A percentile compares a stretch with the other conserved stretches of the same genome.
These are phyloP conservation scores for Trichoderma sp. DNA, from an alignment of 2,329 filamentous ascomycete genomes.

Conservation along the genomic window DNA sequence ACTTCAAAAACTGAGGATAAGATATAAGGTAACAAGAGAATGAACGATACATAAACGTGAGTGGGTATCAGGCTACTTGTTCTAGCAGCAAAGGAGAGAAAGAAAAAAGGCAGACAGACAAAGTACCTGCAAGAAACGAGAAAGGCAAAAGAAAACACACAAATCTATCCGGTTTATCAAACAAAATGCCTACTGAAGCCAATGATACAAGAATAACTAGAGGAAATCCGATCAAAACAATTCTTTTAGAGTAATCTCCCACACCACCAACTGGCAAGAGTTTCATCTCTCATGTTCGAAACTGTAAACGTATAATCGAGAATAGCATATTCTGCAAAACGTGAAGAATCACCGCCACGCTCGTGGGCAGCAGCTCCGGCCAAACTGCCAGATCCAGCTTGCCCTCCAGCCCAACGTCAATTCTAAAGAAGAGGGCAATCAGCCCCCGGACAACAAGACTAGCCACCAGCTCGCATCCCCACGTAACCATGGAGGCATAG, in stretches of 20 bases:
- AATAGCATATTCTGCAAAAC: conserved; percentile 74
- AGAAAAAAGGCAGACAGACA: background rate
- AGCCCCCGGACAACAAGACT: conserved; percentile 61
- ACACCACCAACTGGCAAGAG: background rate
- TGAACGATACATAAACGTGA: background rate
- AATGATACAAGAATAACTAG: background rate
- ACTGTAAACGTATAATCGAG: conserved; percentile 66
- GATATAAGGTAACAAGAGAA: background rate
- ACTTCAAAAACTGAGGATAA: background rate
- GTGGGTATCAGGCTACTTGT: conserved; percentile 16
- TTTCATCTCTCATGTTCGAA: conserved; percentile 37
- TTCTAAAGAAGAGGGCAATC: conserved; percentile 59
- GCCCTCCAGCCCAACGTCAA: conserved; percentile 65
- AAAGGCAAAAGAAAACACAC: background rate
- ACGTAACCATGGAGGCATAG: conserved; percentile 63
- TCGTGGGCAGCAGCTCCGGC: conserved; percentile 67
- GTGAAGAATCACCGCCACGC: conserved; percentile 66
- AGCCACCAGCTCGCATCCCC: conserved; percentile 66
- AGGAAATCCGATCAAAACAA: background rate
- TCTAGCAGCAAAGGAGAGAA: background rate
- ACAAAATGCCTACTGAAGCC: background rate
- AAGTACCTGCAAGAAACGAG: background rate
- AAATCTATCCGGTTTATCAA: conserved; percentile 7
- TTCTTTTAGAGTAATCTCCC: background rate
- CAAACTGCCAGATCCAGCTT: conserved; percentile 65